These are phyloP conservation scores for Ceratocystis ficicola DNA, from an alignment of 2,329 filamentous ascomycete species.

Conservation along the genomic window DNA sequence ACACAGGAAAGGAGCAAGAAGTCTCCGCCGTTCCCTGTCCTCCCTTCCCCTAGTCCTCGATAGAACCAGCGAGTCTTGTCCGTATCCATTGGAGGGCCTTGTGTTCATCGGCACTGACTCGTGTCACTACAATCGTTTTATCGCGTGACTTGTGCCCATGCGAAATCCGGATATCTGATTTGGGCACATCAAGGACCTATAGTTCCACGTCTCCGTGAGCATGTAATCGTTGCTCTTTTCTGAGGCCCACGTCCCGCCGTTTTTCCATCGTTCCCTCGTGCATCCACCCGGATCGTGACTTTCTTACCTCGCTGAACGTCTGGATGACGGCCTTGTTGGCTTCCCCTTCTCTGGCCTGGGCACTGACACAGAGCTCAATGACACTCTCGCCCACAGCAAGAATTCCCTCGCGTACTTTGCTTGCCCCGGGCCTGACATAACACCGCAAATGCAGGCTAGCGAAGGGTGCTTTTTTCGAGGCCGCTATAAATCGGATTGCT, in stretches of 20 bases:
- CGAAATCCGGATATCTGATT: constrained; percentile 50
- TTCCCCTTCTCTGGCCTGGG: constrained; percentile 53
- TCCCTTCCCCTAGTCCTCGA: neutral
- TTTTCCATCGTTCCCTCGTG: neutral
- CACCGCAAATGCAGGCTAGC: constrained; percentile 48
- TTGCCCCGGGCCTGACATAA: constrained; percentile 55
- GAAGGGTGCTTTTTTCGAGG: constrained; percentile 35
- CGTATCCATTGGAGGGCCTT: constrained; percentile 8
- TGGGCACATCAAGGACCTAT: constrained; percentile 44
- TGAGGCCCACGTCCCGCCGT: constrained; percentile 16
- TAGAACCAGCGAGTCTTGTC: neutral
- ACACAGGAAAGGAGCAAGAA: neutral
- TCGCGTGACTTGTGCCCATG: constrained; percentile 52
- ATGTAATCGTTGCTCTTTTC: neutral
- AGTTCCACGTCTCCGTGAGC: neutral
- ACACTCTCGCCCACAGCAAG: constrained; percentile 41
- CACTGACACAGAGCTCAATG: constrained; percentile 54
- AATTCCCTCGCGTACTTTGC: constrained; percentile 50
- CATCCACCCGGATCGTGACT: neutral
- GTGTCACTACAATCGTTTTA: constrained; percentile 44
- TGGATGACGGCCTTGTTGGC: constrained; percentile 55
- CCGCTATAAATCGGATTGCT: constrained; percentile 34
- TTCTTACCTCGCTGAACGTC: constrained; percentile 46
- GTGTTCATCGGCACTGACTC: constrained; percentile 28
- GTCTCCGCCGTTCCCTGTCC: neutral